Evolutionary conservation across 768 basidiomycete species (phyloP), one percentile per base, ranked within the genome.

Genomic region (Tricholoma furcatifolium): DNA sequence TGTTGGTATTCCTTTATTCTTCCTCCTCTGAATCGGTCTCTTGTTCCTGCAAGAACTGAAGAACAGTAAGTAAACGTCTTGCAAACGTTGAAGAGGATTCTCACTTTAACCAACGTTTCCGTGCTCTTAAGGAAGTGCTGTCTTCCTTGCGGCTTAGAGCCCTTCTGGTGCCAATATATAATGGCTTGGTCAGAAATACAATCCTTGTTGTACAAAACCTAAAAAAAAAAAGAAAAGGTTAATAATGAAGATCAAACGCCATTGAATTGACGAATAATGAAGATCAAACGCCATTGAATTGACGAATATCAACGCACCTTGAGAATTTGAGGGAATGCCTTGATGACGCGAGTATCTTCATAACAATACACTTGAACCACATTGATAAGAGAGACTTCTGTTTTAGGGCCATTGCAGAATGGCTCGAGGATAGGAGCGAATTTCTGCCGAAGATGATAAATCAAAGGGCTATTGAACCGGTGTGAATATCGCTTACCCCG

Each of bases 131-230:
- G 74, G 79, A 99, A 98, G 69, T 94, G 90, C 69, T 97, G 93
- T 65, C 88, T 86, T 44, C 95, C 96, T 70, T 98, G 92, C 0
- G 93, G 83, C 72, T 93, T 97, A 43, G 94, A 89, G 47, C 97
- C 96, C 73, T 99, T 99, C 74, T 91, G 87, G 71, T 93, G 78
- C 96, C 96, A 99, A 70, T 97, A 98, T 54, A 98, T 88, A 64
- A 99, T 95, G 55, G 95, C 94, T 66, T 95, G 88, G 65, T 95
- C 93, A 50, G 93, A 91, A 61, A 98, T 80, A 71, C 93, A 93
- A 63, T 99, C 96, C 63, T 90, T 86, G 74, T 95, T 95, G 75
- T 97, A 98, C 69, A 98, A 77, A 61, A 95, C 87, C 91, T 93
- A 39, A n/a, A 40, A 36, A 17, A 27, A 35, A n/a, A n/a, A n/a